Base-by-base conservation (phyloP, 768 basidiomycete genomes). In the Hemileccinum rubropunctum region DNA sequence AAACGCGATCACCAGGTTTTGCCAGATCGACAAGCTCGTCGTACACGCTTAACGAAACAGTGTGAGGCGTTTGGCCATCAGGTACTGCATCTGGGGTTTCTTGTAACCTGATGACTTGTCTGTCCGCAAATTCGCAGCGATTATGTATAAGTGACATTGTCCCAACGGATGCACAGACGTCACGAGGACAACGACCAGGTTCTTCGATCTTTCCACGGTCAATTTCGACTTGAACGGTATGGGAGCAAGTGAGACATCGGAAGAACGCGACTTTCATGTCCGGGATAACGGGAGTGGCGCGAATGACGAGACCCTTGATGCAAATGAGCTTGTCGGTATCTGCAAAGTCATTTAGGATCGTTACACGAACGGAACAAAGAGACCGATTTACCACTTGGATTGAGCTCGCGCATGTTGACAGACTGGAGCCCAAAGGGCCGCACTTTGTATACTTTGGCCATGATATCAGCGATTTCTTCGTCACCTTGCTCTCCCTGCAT, bases 251-350 rank as follows among this genome's bases (percentile, higher is more conserved):
- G 23, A 91, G 76, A 71, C 97, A 99, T 47, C 95, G 89, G 81
- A 99, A 99, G 76, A 99, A 98, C 18, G 95, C 97, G 57, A 84
- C 83, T 71, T 95, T 95, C 97, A 99, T 98, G 70, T 99, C 97
- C 4, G 97, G 97, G 51, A 98, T 98, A 61, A 99, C 89, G 11
- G 95, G 92, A 0, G 97, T 98, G 0, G 95, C 91, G 20, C 97
- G 88, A 53, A 99, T 98, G 60, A 98, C 93, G 7, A 99, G 83
- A 50, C 97, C 97, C 67, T 95, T 97, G 73, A 99, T 88, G 49
- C 83, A 86, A 17, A 97, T 89, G 17, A 99, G 84, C 69, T 98
- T 97, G 78, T 99, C 97, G 59, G 97, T 99, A 63, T 99, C 97
- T 98, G 53, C 30, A 48, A 40, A 48, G 12, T 23, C 35, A 38